These are phyloP conservation scores for Pichia scutulata DNA, from an alignment of 805 yeast species.

Conservation along the genomic window DNA sequence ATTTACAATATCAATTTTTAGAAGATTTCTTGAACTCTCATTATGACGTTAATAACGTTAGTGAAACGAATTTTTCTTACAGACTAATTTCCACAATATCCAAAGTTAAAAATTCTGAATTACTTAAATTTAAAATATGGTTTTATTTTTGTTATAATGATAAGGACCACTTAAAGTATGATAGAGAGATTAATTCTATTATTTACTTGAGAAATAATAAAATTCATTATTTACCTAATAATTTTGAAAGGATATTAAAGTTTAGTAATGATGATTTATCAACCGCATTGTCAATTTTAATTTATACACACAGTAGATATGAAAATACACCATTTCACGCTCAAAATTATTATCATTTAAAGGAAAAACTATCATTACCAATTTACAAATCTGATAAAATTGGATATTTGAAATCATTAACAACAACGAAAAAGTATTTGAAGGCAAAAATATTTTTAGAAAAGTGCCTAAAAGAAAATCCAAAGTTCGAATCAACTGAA, in stretches of 20 bases:
- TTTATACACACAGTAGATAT: slow-evolving; percentile 18
- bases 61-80: slow-evolving; percentile 7
- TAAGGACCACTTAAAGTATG: slow-evolving; percentile 4
- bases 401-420: slow-evolving; percentile 15
- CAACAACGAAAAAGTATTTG: slow-evolving; percentile 7
- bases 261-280: slow-evolving; percentile 5
- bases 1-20: slow-evolving; percentile 3
- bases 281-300: slow-evolving; percentile 14
- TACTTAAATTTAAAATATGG: slow-evolving; percentile 11
- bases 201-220: slow-evolving; percentile 6
- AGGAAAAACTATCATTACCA: slow-evolving; percentile 6
- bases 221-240: slow-evolving; percentile 9
- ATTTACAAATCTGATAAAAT: slow-evolving; percentile 15
- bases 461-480: slow-evolving; percentile 2
- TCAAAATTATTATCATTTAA: slow-evolving; percentile 9
- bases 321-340: slow-evolving; percentile 15
- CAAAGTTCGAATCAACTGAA: slow-evolving; percentile 11
- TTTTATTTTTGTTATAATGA: slow-evolving; percentile 8
- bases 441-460: slow-evolving; percentile 11
- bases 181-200: slow-evolving; percentile 3
- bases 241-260: slow-evolving; percentile 7
- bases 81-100: slow-evolving; percentile 6
- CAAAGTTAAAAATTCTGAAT: background rate
- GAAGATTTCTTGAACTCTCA: slow-evolving; percentile 4
- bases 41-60: background rate